Conservation (phyloP, 2,329 filamentous ascomycete species). For the Colletotrichum tropicale region DNA sequence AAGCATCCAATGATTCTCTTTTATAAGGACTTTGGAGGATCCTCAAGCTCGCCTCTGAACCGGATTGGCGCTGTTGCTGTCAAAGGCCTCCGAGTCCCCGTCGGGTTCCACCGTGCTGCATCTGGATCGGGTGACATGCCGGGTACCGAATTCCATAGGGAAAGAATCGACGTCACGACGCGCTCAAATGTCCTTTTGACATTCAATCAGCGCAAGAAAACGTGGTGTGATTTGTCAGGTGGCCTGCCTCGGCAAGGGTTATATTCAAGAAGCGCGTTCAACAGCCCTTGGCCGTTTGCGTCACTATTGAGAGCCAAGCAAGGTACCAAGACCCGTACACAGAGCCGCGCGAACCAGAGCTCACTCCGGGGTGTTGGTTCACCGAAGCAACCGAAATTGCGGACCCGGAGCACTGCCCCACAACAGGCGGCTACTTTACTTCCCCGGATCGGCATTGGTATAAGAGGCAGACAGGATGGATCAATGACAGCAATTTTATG, state of each 20-base stretch:
- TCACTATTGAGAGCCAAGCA: constrained; percentile 4
- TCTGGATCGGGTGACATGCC: background rate
- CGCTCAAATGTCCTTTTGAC: background rate
- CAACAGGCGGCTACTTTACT: background rate
- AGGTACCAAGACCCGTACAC: background rate
- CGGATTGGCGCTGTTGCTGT: background rate
- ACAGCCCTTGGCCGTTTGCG: background rate
- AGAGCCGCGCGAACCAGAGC: constrained; percentile 7
- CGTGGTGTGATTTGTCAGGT: constrained; percentile 1
- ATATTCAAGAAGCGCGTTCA: background rate
- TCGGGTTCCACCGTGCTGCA: background rate
- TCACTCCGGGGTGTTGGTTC: background rate
- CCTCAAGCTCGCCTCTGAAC: background rate
- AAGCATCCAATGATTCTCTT: background rate
- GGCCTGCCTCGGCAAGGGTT: background rate
- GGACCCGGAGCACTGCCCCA: background rate
- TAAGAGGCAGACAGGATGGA: background rate
- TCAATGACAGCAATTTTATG: background rate
- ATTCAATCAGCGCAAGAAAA: background rate
- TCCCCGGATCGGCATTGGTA: constrained; percentile 8
- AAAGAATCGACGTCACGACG: constrained; percentile 1
- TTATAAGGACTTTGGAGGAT: background rate
- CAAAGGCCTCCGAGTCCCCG: background rate
- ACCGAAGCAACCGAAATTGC: constrained; percentile 9
- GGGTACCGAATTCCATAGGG: background rate